Evolutionary conservation across 116 monocot species (phyloP).

Genomic region (Cymodocea nodosa): DNA sequence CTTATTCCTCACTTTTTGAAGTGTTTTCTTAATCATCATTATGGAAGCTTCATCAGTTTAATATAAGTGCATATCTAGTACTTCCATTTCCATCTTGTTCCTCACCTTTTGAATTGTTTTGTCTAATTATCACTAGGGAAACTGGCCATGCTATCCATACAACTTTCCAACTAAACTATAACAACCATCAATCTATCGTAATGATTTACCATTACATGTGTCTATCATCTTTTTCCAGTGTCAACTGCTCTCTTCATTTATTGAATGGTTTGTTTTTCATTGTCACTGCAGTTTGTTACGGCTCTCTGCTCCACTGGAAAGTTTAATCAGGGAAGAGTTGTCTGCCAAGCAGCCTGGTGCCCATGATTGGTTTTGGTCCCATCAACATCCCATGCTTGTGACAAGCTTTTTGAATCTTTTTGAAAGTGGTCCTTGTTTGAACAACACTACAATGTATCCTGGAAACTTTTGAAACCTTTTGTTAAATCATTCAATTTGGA

Average conservation of each 20-base stretch:
- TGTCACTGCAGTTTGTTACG: conserved; percentile 58
- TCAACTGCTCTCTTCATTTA: background rate
- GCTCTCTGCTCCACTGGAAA: conserved; percentile 54
- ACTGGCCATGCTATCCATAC: no score
- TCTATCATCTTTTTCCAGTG: no score
- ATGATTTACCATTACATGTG: no score
- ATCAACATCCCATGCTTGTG: conserved; percentile 65
- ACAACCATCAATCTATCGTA: no score
- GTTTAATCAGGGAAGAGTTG: conserved; percentile 49
- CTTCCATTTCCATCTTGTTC: no score
- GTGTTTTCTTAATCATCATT: no score
- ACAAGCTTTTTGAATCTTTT: conserved; percentile 69
- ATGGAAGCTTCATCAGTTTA: no score
- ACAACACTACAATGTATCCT: conserved; percentile 43
- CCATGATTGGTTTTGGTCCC: conserved; percentile 87
- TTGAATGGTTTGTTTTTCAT: background rate
- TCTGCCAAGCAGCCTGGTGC: conserved; percentile 52
- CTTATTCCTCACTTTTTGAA: no score
- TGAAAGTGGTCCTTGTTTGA: conserved; percentile 53
- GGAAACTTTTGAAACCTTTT: conserved; percentile 3
- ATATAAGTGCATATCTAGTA: no score
- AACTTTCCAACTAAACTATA: no score
- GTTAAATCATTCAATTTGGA: conserved; percentile 3
- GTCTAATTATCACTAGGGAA: no score
- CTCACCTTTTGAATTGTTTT: no score